Base-by-base conservation (phyloP, 129 eudicot genomes). In the Ambrosia trifida region DNA sequence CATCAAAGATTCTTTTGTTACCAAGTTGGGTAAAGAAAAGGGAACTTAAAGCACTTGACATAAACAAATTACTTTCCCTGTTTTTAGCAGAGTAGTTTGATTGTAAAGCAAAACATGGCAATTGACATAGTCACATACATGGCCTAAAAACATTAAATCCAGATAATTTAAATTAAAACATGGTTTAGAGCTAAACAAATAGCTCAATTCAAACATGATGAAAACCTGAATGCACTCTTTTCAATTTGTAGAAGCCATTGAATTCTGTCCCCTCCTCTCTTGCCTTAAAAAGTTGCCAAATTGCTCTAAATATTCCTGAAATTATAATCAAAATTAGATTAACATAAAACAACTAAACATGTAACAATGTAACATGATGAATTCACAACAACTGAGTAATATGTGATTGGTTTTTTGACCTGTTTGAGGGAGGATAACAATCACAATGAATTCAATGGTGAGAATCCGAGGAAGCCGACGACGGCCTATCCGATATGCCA, bases 381-480 rank as follows among this genome's bases (percentile, higher is more conserved):
- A 30, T 9, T 9, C 5, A 8, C 41, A 4, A 5, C 2, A 78
- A 51, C 17, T 11, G 16, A 69, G 36, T 51, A 11, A 60, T 1
- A n/a, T 35, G 49, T 9, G 43, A 43, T 40, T 31, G 71, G 13
- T 33, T 46, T 44, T 57, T 74, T 47, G 54, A 83, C 97, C 96
- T 86, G 69, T 28, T 50, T 31, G 33, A 64, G 58, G 41, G 82
- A 72, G 60, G 79, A 43, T 19, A 2, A 6, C n/a, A 11, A 69
- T n/a, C 51, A 79, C 67, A 68, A 54, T 33, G 36, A 63, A 50
- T 90, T 90, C 91, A 95, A 81, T 90, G 97, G 90, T 83, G 97
- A 67, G 99, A 95, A 76, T 88, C 96, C 10, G 99, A 95, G 93
- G 99, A 90, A 64, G 90, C 96, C 81, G 93, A 86, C 72, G 99